A percentile compares a stretch with the other conserved stretches of the same genome.
Evolutionary conservation across 805 yeast genomes (phyloP).

Genomic region (Sugiyamaella marilandica): DNA sequence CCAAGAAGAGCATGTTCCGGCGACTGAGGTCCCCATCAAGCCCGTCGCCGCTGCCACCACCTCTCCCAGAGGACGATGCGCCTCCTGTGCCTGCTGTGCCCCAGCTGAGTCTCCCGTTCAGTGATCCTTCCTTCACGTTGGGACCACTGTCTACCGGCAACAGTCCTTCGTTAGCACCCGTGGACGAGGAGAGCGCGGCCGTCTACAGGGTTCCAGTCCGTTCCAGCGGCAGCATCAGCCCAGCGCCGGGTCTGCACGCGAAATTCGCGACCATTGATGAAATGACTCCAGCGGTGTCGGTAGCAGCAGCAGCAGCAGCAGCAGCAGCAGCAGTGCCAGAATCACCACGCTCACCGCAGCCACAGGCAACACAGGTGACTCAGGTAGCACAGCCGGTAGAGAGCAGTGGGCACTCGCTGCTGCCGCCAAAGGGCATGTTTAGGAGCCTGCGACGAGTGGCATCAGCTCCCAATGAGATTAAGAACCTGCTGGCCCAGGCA

Average conservation of each 20-base stretch:
- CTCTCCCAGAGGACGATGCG: not conserved
- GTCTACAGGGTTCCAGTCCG: not conserved
- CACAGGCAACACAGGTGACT: no score
- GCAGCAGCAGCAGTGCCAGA: not conserved
- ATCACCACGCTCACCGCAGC: not conserved
- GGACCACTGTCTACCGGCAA: not conserved
- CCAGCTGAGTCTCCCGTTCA: not conserved
- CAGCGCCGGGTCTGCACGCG: conserved; percentile 3
- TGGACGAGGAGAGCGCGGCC: conserved; percentile 1
- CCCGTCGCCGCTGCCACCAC: conserved; percentile 15
- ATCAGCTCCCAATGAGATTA: conserved; percentile 70
- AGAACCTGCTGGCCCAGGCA: conserved; percentile 24
- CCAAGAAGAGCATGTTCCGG: conserved; percentile 13
- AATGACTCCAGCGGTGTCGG: conserved; percentile 9
- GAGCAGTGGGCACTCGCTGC: conserved; percentile 23
- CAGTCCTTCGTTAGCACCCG: conserved; percentile 1
- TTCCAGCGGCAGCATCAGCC: not conserved
- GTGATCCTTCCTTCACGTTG: not conserved
- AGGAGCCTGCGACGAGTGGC: conserved; percentile 63
- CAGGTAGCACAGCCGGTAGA: not conserved
- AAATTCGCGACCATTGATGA: not conserved
- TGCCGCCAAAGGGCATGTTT: conserved; percentile 25
- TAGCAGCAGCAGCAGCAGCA: not conserved
- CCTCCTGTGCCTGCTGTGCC: not conserved
- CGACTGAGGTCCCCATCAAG: conserved; percentile 24